Base-by-base conservation (phyloP, 768 basidiomycete species). In the Boletus fagicola region DNA sequence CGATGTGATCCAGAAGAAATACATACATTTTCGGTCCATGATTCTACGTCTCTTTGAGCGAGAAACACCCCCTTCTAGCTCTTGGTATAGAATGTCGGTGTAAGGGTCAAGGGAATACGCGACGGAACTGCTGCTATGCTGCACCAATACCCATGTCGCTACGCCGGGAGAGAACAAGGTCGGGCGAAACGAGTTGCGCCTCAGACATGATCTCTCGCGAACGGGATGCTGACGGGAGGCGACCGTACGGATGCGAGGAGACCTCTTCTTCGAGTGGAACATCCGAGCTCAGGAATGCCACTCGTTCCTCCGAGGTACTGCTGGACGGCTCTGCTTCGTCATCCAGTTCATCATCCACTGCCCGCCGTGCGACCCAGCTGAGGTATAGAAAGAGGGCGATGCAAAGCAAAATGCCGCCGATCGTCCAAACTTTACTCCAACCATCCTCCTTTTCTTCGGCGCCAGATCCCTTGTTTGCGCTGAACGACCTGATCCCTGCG, bases 401-500 rank as follows among this genome's bases (percentile, higher is more conserved):
- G 69, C 90, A 92, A 1, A 94, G 79, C 26, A 76, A 64, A 57
- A 92, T 81, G 49, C 92, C 91, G 38, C 76, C 74, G 48, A 85
- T 73, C n/a, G 88, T 87, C 80, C 81, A 90, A 66, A 83, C 74
- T 54, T 72, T 69, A 61, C 81, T 77, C 67, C 83, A 82, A 22
- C 76, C 68, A 45, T 80, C 77, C 31, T 78, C 77, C 48, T 76
- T 49, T 43, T 68, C 76, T 73, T 69, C 40, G 58, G 66, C 22
- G 67, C 65, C 35, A 20, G 59, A 61, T 72, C 68, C 83, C 63
- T 83, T 82, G 67, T 83, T 81, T 16, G 62, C 58, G 12, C 70
- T 62, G 73, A 94, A 94, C n/a, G 87, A 90, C 64, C 87, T 87
- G 66, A 94, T 90, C 24, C 87, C 87, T 33, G 85, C 84, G 42